These are phyloP conservation scores for Mycena alexandri DNA, from an alignment of 768 basidiomycete species.

Conservation along the genomic window DNA sequence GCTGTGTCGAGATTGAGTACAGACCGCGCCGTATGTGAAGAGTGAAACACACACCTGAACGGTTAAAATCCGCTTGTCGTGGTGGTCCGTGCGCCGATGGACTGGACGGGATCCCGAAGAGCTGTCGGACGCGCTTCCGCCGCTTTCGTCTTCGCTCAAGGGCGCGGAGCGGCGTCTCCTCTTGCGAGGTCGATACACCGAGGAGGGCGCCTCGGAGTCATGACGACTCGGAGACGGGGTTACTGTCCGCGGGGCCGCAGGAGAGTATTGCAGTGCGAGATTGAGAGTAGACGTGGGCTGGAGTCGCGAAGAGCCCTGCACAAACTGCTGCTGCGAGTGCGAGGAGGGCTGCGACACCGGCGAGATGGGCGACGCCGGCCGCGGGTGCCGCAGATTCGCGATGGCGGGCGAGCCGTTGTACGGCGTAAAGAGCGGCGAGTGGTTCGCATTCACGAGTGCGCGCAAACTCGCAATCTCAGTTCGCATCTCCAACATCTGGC, in stretches of 20 bases:
- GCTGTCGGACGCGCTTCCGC: conserved; percentile 52
- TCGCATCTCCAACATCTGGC: conserved; percentile 65
- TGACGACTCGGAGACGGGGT: conserved; percentile 51
- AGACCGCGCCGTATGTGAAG: conserved; percentile 7
- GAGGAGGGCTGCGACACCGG: conserved; percentile 51
- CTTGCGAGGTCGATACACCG: conserved; percentile 32
- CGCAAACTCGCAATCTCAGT: conserved; percentile 64
- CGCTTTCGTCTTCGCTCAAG: conserved; percentile 53
- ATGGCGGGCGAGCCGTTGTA: conserved; percentile 45
- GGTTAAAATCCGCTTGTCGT: conserved; percentile 74
- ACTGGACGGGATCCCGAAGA: conserved; percentile 40
- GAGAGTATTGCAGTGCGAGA: conserved; percentile 37
- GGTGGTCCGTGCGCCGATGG: conserved; percentile 66
- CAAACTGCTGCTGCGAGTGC: conserved; percentile 49
- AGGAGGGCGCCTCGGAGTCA: conserved; percentile 39
- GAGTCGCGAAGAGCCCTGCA: conserved; percentile 52
- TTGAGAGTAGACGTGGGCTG: conserved; percentile 26
- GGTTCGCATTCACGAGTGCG: conserved; percentile 49
- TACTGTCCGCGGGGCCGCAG: conserved; percentile 39
- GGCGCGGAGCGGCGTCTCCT: conserved; percentile 49
- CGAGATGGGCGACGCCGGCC: conserved; percentile 53
- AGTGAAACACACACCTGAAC: conserved; percentile 64
- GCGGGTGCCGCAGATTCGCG: conserved; percentile 45
- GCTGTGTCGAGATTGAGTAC: conserved; percentile 53
- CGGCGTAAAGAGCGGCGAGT: conserved; percentile 37